Conservation (phyloP, 1,284 basidiomycete species). For the Microbotryum silenes-acaulis region DNA sequence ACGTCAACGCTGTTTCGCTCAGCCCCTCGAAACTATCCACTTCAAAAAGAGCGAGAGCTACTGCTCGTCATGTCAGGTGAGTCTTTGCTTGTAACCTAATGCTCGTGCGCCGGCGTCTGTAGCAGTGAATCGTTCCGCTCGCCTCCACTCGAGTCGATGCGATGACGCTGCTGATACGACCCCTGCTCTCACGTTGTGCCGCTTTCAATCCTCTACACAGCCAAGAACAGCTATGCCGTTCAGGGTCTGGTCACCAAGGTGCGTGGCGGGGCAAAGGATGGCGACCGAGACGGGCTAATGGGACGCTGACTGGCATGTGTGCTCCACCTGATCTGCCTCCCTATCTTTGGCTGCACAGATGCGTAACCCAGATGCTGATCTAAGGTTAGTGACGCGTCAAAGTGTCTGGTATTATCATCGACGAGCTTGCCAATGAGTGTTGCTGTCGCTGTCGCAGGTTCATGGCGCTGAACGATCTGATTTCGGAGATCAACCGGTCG, state of each 20-base stretch:
- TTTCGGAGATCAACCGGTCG: conserved; percentile 65
- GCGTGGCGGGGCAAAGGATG: conserved; percentile 55
- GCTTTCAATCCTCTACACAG: background rate
- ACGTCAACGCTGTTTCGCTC: no score
- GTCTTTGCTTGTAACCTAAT: no score
- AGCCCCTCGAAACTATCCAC: no score
- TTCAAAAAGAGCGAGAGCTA: no score
- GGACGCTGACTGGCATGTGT: conserved; percentile 41
- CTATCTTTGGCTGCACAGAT: conserved; percentile 23
- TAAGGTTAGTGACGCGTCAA: conserved; percentile 13
- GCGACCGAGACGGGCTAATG: no score
- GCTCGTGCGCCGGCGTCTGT: no score
- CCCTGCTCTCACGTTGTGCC: background rate
- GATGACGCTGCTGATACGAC: no score
- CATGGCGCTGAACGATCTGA: conserved; percentile 88
- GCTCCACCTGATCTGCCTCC: background rate
- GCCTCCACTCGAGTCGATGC: no score
- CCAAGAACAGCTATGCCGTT: conserved; percentile 28
- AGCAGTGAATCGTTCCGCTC: no score
- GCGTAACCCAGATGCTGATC: conserved; percentile 42
- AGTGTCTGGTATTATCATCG: conserved; percentile 53
- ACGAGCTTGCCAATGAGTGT: conserved; percentile 62
- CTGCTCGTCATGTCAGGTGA: no score
- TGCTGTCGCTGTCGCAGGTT: conserved; percentile 57
- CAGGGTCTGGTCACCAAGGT: conserved; percentile 32